phyloP scores from a whole-genome alignment of 108 stramenopile species.

The Cyclotella sp. region DNA sequence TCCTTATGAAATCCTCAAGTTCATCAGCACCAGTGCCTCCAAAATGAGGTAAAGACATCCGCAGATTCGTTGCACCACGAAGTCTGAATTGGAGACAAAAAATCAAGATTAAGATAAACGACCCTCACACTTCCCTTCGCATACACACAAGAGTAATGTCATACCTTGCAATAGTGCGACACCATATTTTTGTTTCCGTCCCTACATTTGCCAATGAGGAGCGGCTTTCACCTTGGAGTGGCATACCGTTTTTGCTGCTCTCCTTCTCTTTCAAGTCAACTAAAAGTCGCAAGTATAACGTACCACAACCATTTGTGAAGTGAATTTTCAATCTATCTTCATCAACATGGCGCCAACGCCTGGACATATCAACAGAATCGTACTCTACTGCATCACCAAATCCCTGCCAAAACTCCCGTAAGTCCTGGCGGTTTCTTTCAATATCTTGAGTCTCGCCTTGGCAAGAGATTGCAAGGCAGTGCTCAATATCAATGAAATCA shows the following conservation, averaged over 20 bases:
- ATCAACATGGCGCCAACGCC: conserved; percentile 64
- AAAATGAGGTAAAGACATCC: conserved; percentile 36
- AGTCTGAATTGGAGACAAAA: conserved; percentile 15
- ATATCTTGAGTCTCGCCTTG: conserved; percentile 30
- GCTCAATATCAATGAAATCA: conserved; percentile 68
- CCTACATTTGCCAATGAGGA: conserved; percentile 61
- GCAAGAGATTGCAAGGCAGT: conserved; percentile 21
- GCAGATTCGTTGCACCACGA: conserved; percentile 27
- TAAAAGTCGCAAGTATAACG: conserved; percentile 75
- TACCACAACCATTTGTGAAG: conserved; percentile 50
- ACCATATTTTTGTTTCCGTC: conserved; percentile 65
- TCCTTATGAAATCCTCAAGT: conserved; percentile 36
- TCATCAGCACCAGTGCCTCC: conserved; percentile 28
- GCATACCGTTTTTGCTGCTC: conserved; percentile 8
- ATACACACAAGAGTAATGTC: background rate
- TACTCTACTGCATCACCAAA: conserved; percentile 31
- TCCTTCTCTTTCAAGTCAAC: conserved; percentile 74
- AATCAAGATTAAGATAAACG: background rate
- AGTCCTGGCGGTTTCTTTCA: conserved; percentile 31
- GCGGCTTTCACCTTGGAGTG: conserved; percentile 25
- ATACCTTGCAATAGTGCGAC: conserved; percentile 71
- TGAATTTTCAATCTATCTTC: conserved; percentile 75
- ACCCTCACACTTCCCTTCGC: background rate
- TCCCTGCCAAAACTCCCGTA: conserved; percentile 45
- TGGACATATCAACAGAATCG: conserved; percentile 20